Evolutionary conservation across 495 filamentous ascomycete species (phyloP).

Genomic region (Chaetomium fimeti): DNA sequence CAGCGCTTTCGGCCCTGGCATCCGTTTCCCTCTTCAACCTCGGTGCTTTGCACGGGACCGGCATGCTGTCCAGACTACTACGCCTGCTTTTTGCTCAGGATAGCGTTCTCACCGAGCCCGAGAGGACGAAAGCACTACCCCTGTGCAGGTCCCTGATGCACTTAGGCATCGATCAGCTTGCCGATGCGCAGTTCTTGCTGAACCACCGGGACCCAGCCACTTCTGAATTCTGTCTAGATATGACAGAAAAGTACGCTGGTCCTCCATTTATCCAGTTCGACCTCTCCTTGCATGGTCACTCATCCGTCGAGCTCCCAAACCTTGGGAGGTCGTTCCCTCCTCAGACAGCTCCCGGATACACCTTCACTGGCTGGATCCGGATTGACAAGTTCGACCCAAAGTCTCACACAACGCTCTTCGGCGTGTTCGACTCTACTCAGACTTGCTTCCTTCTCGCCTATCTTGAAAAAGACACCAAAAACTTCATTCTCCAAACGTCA

Average conservation of each 20-base stretch:
- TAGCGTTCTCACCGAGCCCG: constrained; percentile 46
- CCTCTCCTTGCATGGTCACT: constrained; percentile 79
- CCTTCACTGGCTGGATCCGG: constrained; percentile 81
- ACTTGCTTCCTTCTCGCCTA: constrained; percentile 93
- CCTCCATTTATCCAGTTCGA: constrained; percentile 93
- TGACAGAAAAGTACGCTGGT: constrained; percentile 66
- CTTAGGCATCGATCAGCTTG: constrained; percentile 70
- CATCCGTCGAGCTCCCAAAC: constrained; percentile 82
- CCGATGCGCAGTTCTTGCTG: constrained; percentile 77
- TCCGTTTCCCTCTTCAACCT: constrained; percentile 70
- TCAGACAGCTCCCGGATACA: constrained; percentile 74
- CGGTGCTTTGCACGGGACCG: constrained; percentile 72
- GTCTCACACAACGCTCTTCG: constrained; percentile 92
- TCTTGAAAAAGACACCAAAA: constrained; percentile 88
- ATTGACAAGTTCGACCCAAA: constrained; percentile 81
- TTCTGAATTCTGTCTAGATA: constrained; percentile 70
- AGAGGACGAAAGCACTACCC: constrained; percentile 58
- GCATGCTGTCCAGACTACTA: constrained; percentile 69
- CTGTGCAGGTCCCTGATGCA: constrained; percentile 59
- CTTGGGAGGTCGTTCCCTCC: constrained; percentile 78
- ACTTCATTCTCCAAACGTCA: constrained; percentile 95
- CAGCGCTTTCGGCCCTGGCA: constrained; percentile 52
- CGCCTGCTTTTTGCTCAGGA: constrained; percentile 59
- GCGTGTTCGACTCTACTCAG: constrained; percentile 87
- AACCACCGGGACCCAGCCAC: constrained; percentile 59